A percentile compares a stretch with the other conserved stretches of the same genome.
Conservation (phyloP, 2,329 filamentous ascomycete species). For the Fonsecaea monophora region DNA sequence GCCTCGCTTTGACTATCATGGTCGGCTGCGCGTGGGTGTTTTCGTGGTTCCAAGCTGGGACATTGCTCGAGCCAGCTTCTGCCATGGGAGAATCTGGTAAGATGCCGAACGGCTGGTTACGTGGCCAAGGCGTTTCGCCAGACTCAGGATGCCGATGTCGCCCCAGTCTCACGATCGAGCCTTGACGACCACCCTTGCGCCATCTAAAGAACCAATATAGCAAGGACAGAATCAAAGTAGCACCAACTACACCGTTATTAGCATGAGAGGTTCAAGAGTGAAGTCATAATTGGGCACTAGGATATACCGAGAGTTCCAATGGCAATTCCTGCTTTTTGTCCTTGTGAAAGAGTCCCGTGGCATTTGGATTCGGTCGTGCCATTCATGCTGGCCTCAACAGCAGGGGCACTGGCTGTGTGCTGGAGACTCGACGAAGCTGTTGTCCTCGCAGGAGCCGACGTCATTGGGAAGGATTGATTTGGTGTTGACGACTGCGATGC, state of each 20-base stretch:
- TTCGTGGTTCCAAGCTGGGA: neutral
- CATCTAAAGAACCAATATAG: neutral
- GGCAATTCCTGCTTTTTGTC: neutral
- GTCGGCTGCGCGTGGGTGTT: neutral
- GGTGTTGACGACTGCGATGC: neutral
- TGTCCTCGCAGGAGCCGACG: neutral
- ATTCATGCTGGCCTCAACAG: neutral
- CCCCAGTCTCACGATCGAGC: neutral
- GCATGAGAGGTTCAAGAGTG: neutral
- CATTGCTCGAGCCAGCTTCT: neutral
- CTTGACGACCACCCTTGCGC: neutral
- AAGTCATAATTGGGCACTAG: neutral
- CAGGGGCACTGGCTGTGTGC: neutral
- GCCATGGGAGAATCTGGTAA: neutral
- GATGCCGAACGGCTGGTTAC: neutral
- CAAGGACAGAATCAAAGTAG: neutral
- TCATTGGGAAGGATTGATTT: neutral
- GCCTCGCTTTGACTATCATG: neutral
- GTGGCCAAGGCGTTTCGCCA: neutral
- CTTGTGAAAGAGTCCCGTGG: neutral
- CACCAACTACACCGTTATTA: neutral
- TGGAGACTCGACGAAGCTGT: neutral
- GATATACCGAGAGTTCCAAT: neutral
- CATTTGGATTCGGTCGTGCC: neutral
- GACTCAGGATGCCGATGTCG: neutral